Evolutionary conservation across 148 eudicot species (phyloP), one percentile per base, ranked within the genome.

Genomic region (Fagopyrum homotropicum): DNA sequence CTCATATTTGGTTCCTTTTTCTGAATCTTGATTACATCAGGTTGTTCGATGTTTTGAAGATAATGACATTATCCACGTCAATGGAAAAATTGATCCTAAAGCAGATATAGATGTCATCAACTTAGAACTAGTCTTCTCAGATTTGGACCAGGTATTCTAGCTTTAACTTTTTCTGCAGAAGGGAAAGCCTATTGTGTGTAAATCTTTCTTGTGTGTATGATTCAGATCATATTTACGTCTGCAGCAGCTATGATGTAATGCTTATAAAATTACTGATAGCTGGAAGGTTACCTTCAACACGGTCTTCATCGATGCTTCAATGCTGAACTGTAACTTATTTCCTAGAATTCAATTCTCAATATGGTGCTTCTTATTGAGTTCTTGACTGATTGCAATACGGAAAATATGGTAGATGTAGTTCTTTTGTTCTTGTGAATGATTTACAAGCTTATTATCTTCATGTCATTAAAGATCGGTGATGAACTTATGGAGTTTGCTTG

Each of bases 31-130:
- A 19, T 68, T 76, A 26, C 52, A 83, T 72, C 85, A 95, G 99
- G 99, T 95, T 79, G 99, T 95, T 46, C 97, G 99, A 5, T 95
- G 99, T 89, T 95, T 95, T 80, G 99, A 95, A 82, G 99, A 95
- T 82, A 89, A 95, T 81, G 99, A 95, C 82, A 86, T 95, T 76
- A 84, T 95, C 80, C 99, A 95, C 80, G 94, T 95, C 43, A 92
- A 82, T 83, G 99, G 97, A 69, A 90, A 85, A 84, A 88, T 95
- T 83, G 99, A 95, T 82, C 99, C 99, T 22, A 89, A 86, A 79
- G 81, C 93, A 57, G 99, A 95, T 79, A 92, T 95, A 59, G 99
- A 95, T 49, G 97, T 95, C 72, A 95, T 95, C 82, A 95, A 92
- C 80, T 80, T 95, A 69, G 98, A 95, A 86, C 85, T 95, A 76